phyloP scores from a whole-genome alignment of 768 basidiomycete genomes.

The Russula brevipes region DNA sequence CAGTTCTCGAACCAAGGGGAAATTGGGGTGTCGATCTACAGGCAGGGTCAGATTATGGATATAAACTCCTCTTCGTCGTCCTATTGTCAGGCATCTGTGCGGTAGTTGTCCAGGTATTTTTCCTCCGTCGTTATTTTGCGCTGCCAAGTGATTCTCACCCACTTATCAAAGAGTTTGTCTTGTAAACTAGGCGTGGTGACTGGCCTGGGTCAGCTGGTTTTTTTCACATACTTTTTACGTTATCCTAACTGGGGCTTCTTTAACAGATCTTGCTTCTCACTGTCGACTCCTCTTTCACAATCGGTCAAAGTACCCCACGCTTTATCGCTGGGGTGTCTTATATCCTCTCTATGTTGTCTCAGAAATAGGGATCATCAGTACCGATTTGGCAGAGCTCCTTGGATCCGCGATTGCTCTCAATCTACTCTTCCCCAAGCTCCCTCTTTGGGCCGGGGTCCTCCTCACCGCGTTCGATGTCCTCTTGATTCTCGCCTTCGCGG shows the following conservation, averaged over 20 bases:
- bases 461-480: slow-evolving; percentile 47
- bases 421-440: slow-evolving; percentile 46
- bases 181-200: slow-evolving; percentile 79
- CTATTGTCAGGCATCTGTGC: slow-evolving; percentile 79
- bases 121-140: neutral
- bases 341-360: slow-evolving; percentile 43
- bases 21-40: slow-evolving; percentile 91
- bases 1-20: slow-evolving; percentile 41
- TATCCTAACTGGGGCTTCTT: neutral
- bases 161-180: slow-evolving; percentile 54
- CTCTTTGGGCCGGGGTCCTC: slow-evolving; percentile 46
- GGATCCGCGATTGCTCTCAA: slow-evolving; percentile 56
- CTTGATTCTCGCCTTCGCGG: slow-evolving; percentile 60
- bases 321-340: slow-evolving; percentile 38
- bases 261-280: slow-evolving; percentile 42
- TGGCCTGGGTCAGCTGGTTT: slow-evolving; percentile 54
- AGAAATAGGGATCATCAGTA: slow-evolving; percentile 51
- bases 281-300: slow-evolving; percentile 45
- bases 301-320: slow-evolving; percentile 36
- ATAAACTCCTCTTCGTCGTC: slow-evolving; percentile 73
- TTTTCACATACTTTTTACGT: neutral
- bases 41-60: slow-evolving; percentile 82
- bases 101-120: slow-evolving; percentile 67
- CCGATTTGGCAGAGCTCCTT: slow-evolving; percentile 56
- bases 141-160: slow-evolving; percentile 1